A percentile compares a stretch with the other conserved stretches of the same genome.
phyloP scores from a whole-genome alignment of 441 rosid genomes.

The Mallotus japonicus region DNA sequence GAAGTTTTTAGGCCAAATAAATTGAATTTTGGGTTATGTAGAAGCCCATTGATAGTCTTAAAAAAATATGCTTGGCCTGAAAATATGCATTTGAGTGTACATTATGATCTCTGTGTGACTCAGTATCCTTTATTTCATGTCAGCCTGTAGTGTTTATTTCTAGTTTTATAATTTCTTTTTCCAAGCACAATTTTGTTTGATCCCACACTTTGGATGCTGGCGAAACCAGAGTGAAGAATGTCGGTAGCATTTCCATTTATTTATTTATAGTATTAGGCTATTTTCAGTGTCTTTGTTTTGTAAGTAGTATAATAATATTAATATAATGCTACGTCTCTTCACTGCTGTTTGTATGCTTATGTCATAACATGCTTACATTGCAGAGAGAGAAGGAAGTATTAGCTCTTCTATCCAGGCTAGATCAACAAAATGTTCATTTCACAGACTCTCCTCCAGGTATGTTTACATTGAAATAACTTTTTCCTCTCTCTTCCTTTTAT shows the following conservation, averaged over 20 bases:
- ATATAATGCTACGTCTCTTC: not conserved
- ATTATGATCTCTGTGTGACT: not conserved
- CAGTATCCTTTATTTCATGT: not conserved
- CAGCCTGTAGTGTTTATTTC: not conserved
- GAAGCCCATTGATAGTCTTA: not conserved
- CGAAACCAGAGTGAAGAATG: not conserved
- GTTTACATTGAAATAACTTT: constrained; percentile 14
- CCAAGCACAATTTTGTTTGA: not conserved
- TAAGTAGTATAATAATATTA: not conserved
- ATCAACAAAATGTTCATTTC: constrained; percentile 57
- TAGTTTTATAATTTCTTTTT: not conserved
- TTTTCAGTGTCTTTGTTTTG: not conserved
- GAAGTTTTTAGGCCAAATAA: not conserved
- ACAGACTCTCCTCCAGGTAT: constrained; percentile 67
- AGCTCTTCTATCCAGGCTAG: constrained; percentile 85
- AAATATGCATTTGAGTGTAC: not conserved
- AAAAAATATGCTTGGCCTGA: not conserved
- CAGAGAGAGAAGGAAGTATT: constrained; percentile 87
- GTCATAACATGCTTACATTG: constrained; percentile 9
- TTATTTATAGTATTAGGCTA: not conserved
- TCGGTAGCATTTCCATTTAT: not conserved
- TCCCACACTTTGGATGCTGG: not conserved
- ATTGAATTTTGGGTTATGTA: not conserved
- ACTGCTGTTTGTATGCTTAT: not conserved
- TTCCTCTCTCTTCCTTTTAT: not conserved